Base-by-base conservation (phyloP, 106 monocot species). In the Platanthera guangdongensis region DNA sequence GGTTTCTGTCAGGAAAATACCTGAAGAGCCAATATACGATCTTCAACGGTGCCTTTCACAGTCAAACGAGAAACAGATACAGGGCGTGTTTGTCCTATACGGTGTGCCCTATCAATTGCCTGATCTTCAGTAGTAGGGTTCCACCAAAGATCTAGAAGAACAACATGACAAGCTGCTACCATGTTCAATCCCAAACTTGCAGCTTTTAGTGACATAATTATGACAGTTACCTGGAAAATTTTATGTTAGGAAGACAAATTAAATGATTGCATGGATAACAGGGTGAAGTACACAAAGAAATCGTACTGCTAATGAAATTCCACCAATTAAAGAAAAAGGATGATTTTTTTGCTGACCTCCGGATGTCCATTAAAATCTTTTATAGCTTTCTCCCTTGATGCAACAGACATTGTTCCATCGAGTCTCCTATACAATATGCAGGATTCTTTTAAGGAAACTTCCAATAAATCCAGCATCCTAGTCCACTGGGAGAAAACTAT, bases 401-500 rank as follows among this genome's bases (percentile, higher is more conserved):
- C 80, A 47, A 96, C 78, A 64, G 90, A 85, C 96, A 96, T 96
- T 80, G 90, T 93, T 48, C 96, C 96, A 80, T 96, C 96, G 60
- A 96, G 89, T 67, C 96, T 84, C 67, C 96, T 85, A 73, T 91
- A 96, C 70, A 83, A 78, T 78, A 93, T 77, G 52, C 52, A 74
- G 39, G 84, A 89, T 70, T 71, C 80, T 76, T 86, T 93, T 45
- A 96, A 81, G 50, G 79, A 83, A 80, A 75, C 71, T 81, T 96
- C 96, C 75, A 96, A 71, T 83, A 96, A 81, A 81, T 96, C 96
- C 77, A 96, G 64, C 96, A 96, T 96, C 52, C 90, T 81, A 52
- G 96, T 96, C 96, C 96, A 93, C 80, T 96, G 96, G 39, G 96
- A 96, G 80, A 93, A 96, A 46, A 96, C 85, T 16, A 96, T 90